A percentile compares a stretch with the other conserved stretches of the same genome.
These are phyloP conservation scores for Myxozyma mucilagina DNA, from an alignment of 805 yeast genomes.

Conservation along the genomic window DNA sequence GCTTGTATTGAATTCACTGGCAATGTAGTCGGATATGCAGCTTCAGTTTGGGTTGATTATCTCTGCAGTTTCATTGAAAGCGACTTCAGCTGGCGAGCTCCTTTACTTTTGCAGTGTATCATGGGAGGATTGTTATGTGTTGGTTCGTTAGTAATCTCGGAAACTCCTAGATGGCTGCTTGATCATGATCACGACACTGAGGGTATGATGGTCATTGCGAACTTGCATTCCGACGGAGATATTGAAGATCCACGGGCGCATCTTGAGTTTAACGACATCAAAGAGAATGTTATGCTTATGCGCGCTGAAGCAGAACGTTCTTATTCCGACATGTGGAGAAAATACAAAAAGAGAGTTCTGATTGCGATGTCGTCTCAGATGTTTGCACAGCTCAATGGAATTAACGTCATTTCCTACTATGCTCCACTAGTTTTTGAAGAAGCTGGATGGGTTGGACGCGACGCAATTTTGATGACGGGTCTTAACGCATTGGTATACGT, in stretches of 20 bases:
- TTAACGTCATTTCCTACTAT: constrained; percentile 87
- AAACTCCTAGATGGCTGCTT: constrained; percentile 86
- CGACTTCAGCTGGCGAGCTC: constrained; percentile 53
- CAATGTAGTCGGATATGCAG: constrained; percentile 75
- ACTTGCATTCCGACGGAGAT: constrained; percentile 76
- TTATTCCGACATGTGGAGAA: constrained; percentile 70
- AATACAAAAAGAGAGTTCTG: constrained; percentile 73
- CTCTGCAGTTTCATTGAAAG: constrained; percentile 64
- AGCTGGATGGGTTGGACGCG: constrained; percentile 81
- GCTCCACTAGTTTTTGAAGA: constrained; percentile 93
- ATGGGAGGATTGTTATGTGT: constrained; percentile 66
- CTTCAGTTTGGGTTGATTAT: constrained; percentile 87
- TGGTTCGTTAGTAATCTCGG: constrained; percentile 80
- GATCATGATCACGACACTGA: constrained; percentile 77
- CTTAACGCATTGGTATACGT: constrained; percentile 63
- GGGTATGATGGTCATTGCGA: constrained; percentile 82
- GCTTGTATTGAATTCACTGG: constrained; percentile 90
- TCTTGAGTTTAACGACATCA: constrained; percentile 74
- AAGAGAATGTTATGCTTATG: constrained; percentile 73
- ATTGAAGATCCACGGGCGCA: constrained; percentile 67
- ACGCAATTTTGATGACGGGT: constrained; percentile 90
- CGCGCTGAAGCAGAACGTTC: constrained; percentile 79
- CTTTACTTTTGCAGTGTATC: constrained; percentile 71
- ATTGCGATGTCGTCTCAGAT: constrained; percentile 89
- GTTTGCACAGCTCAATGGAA: constrained; percentile 92